Evolutionary conservation across 176 grass and related monocot species (phyloP), one percentile per base, ranked within the genome.

Genomic region (Rhynchospora pubera): DNA sequence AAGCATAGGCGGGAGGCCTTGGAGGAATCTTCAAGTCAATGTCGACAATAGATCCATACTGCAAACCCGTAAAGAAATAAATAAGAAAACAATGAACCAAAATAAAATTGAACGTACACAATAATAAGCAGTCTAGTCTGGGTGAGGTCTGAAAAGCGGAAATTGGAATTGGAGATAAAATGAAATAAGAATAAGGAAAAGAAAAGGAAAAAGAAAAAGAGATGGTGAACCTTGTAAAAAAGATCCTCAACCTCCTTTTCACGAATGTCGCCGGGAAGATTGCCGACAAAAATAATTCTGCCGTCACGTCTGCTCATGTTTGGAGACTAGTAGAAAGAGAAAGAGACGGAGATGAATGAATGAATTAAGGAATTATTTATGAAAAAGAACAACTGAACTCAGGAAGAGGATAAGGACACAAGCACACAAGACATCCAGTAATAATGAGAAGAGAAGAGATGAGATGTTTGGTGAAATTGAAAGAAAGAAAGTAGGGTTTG

Each of bases 21-120:
- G 91, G 90, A 92, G 92, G 92, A 89, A 97, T 88, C 85, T 97
- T 97, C 91, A 97, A 80, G 69, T 97, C 91, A 84, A 97, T 92
- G 60, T 92, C 91, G 42, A 97, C 88, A 8, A 97, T 94, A 23
- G 83, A 77, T 16, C 94, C 94, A 88, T 92, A 97, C 94, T 94
- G 87, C 81, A 94, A 19, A 87, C 9, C 57, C 79, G 81, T 11
- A 85, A 87, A 45, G 16, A 72, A 77, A 76, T 53, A 34, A 28
- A 57, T 61, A 59, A 66, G 19, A 15, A 32, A 53, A 61, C 3
- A 23, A 23, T 44, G 24, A 84, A 77, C 48, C 16, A 59, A 84
- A 46, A 30, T 34, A 52, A 0, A 57, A 4, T 65, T 56, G 26
- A 1, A 7, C 2, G 39, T 34, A 79, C 4, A n/a, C 18, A 79